Evolutionary conservation across 441 rosid species (phyloP).

Genomic region (Gossypium laxum): DNA sequence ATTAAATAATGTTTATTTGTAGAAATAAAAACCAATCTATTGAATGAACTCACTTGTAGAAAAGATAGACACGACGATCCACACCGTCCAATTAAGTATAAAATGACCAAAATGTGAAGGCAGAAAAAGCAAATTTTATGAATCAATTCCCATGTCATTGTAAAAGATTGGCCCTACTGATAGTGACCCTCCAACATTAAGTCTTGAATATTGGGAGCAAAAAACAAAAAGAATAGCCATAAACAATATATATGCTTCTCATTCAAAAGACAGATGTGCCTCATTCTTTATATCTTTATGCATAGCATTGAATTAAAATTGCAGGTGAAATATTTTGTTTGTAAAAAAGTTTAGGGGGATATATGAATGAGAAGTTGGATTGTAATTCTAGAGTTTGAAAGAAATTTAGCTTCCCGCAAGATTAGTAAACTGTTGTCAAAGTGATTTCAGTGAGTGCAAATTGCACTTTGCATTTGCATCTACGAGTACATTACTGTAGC

Average conservation of each 20-base stretch:
- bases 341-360: too few relatives aligned
- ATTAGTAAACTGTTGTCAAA: too few relatives aligned
- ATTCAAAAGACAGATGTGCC: slow-evolving; percentile 8
- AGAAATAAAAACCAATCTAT: too few relatives aligned
- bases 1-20: not conserved
- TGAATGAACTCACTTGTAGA: too few relatives aligned
- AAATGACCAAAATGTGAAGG: not conserved
- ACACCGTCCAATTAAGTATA: slow-evolving; percentile 21
- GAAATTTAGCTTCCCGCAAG: too few relatives aligned
- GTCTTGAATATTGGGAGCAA: not conserved
- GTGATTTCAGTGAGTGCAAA: too few relatives aligned
- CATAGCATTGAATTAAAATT: too few relatives aligned
- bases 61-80: slow-evolving; percentile 17
- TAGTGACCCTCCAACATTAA: slow-evolving; percentile 18
- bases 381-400: too few relatives aligned
- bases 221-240: not conserved
- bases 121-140: slow-evolving; percentile 14
- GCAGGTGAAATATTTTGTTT: too few relatives aligned
- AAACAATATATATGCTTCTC: not conserved
- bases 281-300: not conserved
- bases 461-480: not conserved
- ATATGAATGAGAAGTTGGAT: too few relatives aligned
- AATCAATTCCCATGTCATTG: slow-evolving; percentile 24
- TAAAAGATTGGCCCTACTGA: slow-evolving; percentile 19
- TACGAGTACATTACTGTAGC: not conserved